Conservation (phyloP, 306 rosid species). For the Vigna radiata region DNA sequence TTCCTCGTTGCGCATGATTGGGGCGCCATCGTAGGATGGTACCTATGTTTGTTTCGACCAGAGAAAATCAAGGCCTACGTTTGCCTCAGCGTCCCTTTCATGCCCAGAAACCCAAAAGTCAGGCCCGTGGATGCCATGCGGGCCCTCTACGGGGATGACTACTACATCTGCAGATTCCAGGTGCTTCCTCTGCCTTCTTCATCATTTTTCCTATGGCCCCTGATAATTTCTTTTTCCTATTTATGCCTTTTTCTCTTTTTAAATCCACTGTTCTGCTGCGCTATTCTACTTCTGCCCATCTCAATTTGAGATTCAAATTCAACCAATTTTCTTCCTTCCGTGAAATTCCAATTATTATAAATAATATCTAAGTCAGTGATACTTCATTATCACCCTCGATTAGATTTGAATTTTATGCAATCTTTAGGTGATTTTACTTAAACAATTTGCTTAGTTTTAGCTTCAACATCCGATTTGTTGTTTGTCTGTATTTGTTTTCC, state of each 20-base stretch:
- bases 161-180: conserved; percentile 23
- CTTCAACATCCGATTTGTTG: background rate
- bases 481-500: too few species aligned
- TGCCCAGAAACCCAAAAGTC: background rate
- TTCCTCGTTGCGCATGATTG: conserved; percentile 7
- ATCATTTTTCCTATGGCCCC: too few species aligned
- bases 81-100: conserved; percentile 14
- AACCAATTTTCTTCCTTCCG: too few species aligned
- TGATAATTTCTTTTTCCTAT: background rate
- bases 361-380: too few species aligned
- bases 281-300: too few species aligned
- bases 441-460: background rate
- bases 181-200: background rate
- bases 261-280: too few species aligned
- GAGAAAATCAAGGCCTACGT: background rate
- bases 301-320: too few species aligned
- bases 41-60: background rate
- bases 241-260: background rate
- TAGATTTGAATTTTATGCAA: background rate
- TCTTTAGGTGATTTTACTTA: too few species aligned
- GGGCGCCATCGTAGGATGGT: background rate
- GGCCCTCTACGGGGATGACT: background rate
- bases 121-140: conserved; percentile 6
- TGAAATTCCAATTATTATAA: too few species aligned
- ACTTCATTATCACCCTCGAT: too few species aligned